Evolutionary conservation across 176 grass and related monocot species (phyloP), one percentile per base, ranked within the genome.

Genomic region (Avena insularis): DNA sequence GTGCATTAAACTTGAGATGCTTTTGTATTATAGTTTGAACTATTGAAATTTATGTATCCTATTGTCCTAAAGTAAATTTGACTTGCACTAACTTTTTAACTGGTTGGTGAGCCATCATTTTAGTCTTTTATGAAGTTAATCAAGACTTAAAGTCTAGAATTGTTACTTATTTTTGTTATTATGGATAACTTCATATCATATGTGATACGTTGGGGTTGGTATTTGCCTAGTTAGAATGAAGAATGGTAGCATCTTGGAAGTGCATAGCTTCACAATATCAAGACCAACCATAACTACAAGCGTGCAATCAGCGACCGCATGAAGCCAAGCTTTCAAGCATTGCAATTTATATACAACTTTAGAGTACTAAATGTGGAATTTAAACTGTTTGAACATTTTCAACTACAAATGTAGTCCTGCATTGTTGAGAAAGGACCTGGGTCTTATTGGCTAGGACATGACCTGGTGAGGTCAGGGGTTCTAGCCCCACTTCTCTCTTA

Each of bases 41-140:
- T 51, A 45, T 82, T 33, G 23, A 3, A 49, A 68, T 25, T 3
- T 33, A 72, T 27, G 69, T 79, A 57, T 77, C 54, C 33, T 20
- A 49, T 74, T 50, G 71, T 74, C 71, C 71, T 75, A 62, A 76
- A 58, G 48, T 54, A 88, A 68, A 31, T 33, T 76, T 27, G 20
- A 87, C 53, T 47, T 48, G 35, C 3, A 33, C 23, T 19, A 64
- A 57, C 55, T 43, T 84, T 79, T 73, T 8, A 70, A 79, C 49
- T 53, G 6, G n/a, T 29, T 17, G 3, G 20, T 66, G 45, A 6
- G 33, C 14, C 14, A 83, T 58, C 9, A 57, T 71, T 54, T 13
- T n/a, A 84, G 23, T 61, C 67, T 29, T 75, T 84, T 11, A 27
- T 75, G 38, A 74, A 49, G 61, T 53, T 68, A 62, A 48, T 81